Evolutionary conservation across 345 rosid genomes (phyloP), one percentile per base, ranked within the genome.

Genomic region (Lenwebbia sp.): DNA sequence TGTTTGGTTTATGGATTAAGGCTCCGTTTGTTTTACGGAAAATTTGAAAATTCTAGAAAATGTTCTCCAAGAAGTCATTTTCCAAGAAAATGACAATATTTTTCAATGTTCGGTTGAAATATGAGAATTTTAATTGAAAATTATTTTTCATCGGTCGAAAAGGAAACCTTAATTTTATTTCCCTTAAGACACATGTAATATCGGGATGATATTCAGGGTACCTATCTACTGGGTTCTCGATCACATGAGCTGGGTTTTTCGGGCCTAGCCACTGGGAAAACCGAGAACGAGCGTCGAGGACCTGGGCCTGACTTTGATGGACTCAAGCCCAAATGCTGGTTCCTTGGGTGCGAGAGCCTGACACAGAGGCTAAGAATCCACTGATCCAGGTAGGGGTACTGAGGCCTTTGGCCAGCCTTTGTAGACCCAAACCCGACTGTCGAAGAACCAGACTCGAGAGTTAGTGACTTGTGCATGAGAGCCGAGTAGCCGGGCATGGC

Each of bases 351-450:
- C 0, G 5, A 17, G 22, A 15, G 22, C 17, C 50, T 4, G 13
- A 8, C 52, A 41, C 44, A 41, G 44, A 41, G 44, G 44, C 5
- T 41, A 4, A 3, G 5, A 41, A 41, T 41, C 54, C 0, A 0
- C 0, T 21, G 10, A 30, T 1, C 8, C 0, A 0, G 3, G 9
- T 3, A 30, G 22, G 2, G 23, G 41, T 22, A 28, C 0, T 14
- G 0, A 62, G 22, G 5, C 22, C 33, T 62, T n/a, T 58, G 1
- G 70, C 37, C 3, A 14, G 22, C 22, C 75, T 62, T 62, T 28
- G 10, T 62, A 22, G 75, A 3, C 41, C 41, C 22, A 28, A 30
- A 62, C 22, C 17, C 11, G 1, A 15, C 7, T 30, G 5, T 0
- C 0, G 0, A 30, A 62, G 22, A 62, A 62, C 7, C 28, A 1